A percentile compares a stretch with the other conserved stretches of the same genome.
These are phyloP conservation scores for Neurospora crassa DNA, from an alignment of 2,329 filamentous ascomycete species.

Conservation along the genomic window DNA sequence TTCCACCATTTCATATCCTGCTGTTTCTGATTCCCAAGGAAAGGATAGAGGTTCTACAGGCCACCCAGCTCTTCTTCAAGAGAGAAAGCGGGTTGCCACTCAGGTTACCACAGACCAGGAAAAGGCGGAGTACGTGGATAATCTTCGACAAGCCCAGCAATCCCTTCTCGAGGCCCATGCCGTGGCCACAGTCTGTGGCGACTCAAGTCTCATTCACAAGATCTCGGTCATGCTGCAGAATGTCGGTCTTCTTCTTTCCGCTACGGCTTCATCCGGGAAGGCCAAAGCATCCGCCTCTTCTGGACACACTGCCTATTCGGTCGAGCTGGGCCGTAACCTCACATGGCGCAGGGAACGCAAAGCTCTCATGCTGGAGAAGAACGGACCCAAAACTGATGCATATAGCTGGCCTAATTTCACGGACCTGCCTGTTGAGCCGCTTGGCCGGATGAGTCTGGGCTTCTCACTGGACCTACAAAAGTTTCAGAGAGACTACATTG, in stretches of 20 bases:
- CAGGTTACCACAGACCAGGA: conserved; percentile 6
- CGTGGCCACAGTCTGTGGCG: conserved; percentile 40
- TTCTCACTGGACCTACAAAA: conserved; percentile 42
- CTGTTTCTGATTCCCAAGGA: conserved; percentile 36
- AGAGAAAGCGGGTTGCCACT: conserved; percentile 21
- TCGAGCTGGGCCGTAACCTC: conserved; percentile 62
- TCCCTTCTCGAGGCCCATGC: conserved; percentile 55
- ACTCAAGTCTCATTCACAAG: conserved; percentile 52
- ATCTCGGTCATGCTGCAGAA: conserved; percentile 56
- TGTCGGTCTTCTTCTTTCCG: conserved; percentile 48
- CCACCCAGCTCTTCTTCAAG: conserved; percentile 26
- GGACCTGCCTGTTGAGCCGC: conserved; percentile 12
- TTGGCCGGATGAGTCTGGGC: conserved; percentile 34
- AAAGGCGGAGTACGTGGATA: conserved; percentile 41
- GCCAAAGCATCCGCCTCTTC: conserved; percentile 38
- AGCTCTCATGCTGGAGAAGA: conserved; percentile 39
- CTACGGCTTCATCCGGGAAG: conserved; percentile 46
- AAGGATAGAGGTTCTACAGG: neutral
- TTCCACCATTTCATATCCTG: conserved; percentile 81
- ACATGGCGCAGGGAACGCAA: conserved; percentile 57
- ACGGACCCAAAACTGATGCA: conserved; percentile 25
- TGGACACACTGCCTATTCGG: conserved; percentile 50
- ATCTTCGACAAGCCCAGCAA: conserved; percentile 56
- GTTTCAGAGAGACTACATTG: conserved; percentile 74
- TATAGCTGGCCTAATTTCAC: conserved; percentile 22